Base-by-base conservation (phyloP, 1,284 basidiomycete genomes). In the Irpex rosettiformis region DNA sequence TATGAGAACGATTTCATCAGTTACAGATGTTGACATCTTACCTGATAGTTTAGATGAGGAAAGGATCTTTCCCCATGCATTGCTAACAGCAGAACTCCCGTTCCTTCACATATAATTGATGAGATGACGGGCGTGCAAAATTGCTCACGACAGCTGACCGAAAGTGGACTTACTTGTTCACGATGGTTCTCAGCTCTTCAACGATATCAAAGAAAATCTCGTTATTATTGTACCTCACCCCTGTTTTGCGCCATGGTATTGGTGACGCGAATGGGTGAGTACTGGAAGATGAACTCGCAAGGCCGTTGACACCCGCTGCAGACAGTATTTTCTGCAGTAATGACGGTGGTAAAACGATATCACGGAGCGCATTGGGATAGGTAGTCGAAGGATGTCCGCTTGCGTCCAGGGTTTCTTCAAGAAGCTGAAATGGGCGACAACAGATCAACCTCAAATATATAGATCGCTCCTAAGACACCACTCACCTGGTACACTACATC, bases 131-230 rank as follows among this genome's bases (percentile, higher is more conserved):
- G 22, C 3, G 45, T 4, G 5, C 55, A 7, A 40, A 28, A 27
- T 43, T 21, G 49, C 25, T 11, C 4, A 2, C 22, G 30, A 18
- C 11, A 25, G 58, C 57, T 56, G 18, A 58, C 57, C 54, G 25
- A 28, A 37, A 18, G 42, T 45, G 29, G 22, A 72, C 85, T 62
- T 68, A 91, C 88, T 87, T 89, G 70, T 93, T 93, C 27, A 97
- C 85, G 51, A 95, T 84, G 2, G 91, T 89, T 62, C 86, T 87
- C 58, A 98, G 78, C 56, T 89, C 85, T 72, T 98, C 96, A 3
- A 85, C 80, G 59, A 97, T 82, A 70, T 98, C 96, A 70, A 98
- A 93, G 71, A 94, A 94, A 30, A 98, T 90, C 73, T 98, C 96
- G 70, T 98, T 97, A 72, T 85, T 91, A 42, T 89, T 85, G 71